Conservation (phyloP, 129 eudicot genomes). For the Saposhnikovia divaricata region DNA sequence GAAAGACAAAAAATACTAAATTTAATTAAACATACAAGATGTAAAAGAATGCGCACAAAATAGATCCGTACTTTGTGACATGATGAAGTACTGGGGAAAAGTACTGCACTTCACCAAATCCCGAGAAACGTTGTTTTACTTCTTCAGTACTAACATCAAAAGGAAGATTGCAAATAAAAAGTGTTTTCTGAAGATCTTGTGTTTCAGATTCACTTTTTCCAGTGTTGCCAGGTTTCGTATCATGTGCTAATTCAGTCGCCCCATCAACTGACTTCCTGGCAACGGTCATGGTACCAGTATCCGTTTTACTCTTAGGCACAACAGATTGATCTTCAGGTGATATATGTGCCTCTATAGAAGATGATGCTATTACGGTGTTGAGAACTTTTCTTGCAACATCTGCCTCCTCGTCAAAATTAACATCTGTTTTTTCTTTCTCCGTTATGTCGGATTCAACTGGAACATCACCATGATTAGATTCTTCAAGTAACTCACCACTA, state of each 20-base stretch:
- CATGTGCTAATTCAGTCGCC: constrained; percentile 6
- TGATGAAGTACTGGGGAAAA: constrained; percentile 80
- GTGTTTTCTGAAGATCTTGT: constrained; percentile 61
- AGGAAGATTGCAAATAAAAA: constrained; percentile 77
- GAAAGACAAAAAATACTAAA: background rate
- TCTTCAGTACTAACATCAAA: constrained; percentile 69
- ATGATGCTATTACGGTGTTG: constrained; percentile 41
- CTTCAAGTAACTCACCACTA: constrained; percentile 18
- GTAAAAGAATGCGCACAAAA: background rate
- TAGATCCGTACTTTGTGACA: constrained; percentile 58
- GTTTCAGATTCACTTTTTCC: constrained; percentile 21
- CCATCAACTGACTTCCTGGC: constrained; percentile 23
- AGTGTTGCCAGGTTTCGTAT: constrained; percentile 21
- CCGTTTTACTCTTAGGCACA: constrained; percentile 20
- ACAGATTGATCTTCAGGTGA: constrained; percentile 19
- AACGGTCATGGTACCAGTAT: constrained; percentile 18
- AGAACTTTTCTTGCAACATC: constrained; percentile 75
- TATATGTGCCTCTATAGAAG: constrained; percentile 22
- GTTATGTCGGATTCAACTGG: constrained; percentile 33
- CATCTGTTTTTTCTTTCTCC: constrained; percentile 28
- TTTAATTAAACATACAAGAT: background rate
- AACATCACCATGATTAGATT: constrained; percentile 26
- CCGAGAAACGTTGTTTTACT: constrained; percentile 71
- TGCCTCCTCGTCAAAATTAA: constrained; percentile 64
- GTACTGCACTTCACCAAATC: constrained; percentile 81